A percentile compares a stretch with the other conserved stretches of the same genome.
Evolutionary conservation across 805 yeast genomes (phyloP).

Genomic region (Candida tibetensis): DNA sequence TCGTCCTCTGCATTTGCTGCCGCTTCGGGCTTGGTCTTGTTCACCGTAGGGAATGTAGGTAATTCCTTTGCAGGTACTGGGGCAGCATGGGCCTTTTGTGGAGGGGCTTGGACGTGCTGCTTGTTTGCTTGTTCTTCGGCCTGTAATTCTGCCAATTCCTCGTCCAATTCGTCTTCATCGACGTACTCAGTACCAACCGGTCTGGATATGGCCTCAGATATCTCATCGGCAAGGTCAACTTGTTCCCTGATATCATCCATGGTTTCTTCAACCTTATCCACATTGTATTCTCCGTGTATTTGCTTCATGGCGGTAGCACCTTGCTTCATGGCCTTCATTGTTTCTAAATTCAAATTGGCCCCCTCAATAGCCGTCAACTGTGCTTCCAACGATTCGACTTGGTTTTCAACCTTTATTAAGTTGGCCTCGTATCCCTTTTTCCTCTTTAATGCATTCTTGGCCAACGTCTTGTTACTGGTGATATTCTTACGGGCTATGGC

Average conservation of each 20-base stretch:
- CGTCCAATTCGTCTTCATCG: conserved; percentile 92
- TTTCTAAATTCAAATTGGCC: conserved; percentile 94
- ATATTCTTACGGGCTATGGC: conserved; percentile 75
- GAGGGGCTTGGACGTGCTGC: conserved; percentile 39
- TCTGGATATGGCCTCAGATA: conserved; percentile 91
- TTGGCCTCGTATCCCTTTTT: conserved; percentile 81
- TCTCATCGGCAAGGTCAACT: conserved; percentile 91
- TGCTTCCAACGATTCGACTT: conserved; percentile 84
- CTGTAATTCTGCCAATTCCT: conserved; percentile 84
- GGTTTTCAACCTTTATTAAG: conserved; percentile 76
- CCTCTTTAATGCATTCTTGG: conserved; percentile 82
- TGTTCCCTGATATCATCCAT: conserved; percentile 99
- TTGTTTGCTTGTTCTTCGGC: conserved; percentile 57
- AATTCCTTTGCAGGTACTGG: conserved; percentile 20
- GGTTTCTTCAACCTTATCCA: conserved; percentile 94
- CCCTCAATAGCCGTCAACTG: conserved; percentile 88
- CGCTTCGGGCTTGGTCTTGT: conserved; percentile 39
- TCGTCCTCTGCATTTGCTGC: conserved; percentile 51
- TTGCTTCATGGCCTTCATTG: conserved; percentile 98
- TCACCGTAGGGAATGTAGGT: conserved; percentile 46
- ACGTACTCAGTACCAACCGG: conserved; percentile 81
- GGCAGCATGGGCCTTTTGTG: conserved; percentile 18
- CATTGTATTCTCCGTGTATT: conserved; percentile 91
- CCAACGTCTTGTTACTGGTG: conserved; percentile 64
- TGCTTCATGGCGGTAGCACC: conserved; percentile 96